Percentiles rank a stretch among this genome's conserved stretches.
phyloP scores from a whole-genome alignment of 2,329 filamentous ascomycete genomes.

The Botrytis fragariae region DNA sequence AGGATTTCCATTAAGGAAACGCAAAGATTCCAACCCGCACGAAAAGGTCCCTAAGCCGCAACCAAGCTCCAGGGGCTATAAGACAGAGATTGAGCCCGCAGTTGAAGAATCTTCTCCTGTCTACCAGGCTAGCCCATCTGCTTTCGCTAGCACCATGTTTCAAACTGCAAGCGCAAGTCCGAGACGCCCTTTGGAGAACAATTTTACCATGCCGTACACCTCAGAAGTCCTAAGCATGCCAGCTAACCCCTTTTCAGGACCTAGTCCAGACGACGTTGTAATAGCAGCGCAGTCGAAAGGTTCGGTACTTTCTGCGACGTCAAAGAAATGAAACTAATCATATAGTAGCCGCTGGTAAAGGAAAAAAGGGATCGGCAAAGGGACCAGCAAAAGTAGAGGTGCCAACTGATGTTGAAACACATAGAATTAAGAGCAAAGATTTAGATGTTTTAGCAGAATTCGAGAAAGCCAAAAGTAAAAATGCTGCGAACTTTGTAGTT shows the following conservation, averaged over 20 bases:
- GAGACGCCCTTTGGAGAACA: constrained; percentile 23
- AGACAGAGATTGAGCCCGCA: constrained; percentile 8
- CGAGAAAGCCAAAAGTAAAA: constrained; percentile 71
- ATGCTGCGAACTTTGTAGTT: constrained; percentile 85
- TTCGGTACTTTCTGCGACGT: constrained; percentile 50
- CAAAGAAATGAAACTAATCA: constrained; percentile 40
- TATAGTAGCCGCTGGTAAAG: constrained; percentile 44
- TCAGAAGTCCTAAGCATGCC: constrained; percentile 41
- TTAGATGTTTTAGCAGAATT: constrained; percentile 82
- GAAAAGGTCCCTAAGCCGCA: constrained; percentile 31
- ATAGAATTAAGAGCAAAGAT: constrained; percentile 67
- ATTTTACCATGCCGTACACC: constrained; percentile 44
- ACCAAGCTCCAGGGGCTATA: constrained; percentile 8
- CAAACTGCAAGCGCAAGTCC: constrained; percentile 34
- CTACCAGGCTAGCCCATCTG: constrained; percentile 40
- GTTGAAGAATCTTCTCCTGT: constrained; percentile 24
- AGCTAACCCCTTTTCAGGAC: constrained; percentile 70
- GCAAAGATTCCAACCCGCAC: constrained; percentile 37
- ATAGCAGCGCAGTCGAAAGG: constrained; percentile 85
- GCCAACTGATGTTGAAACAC: constrained; percentile 46
- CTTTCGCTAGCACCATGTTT: constrained; percentile 46
- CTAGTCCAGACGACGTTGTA: constrained; percentile 90
- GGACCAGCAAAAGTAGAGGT: constrained; percentile 44
- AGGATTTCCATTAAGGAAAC: constrained; percentile 37
- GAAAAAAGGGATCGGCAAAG: constrained; percentile 41